These are phyloP conservation scores for Apiotrichum gracile DNA, from an alignment of 1,284 basidiomycete genomes.

Conservation along the genomic window DNA sequence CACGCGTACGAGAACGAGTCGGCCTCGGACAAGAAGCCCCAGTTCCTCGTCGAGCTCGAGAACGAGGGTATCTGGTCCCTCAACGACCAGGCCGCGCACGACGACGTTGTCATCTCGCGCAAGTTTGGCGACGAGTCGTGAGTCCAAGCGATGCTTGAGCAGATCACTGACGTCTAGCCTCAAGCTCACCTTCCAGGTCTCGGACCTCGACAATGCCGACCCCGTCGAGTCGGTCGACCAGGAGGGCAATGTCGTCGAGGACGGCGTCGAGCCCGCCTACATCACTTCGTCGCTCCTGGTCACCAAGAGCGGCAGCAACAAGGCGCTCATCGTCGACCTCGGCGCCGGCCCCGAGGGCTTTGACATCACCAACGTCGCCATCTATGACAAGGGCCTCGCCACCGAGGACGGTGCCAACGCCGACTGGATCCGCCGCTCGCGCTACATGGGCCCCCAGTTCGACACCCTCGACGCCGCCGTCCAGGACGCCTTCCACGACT, in stretches of 20 bases:
- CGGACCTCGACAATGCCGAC: constrained; percentile 38
- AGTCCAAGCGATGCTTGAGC: constrained; percentile 34
- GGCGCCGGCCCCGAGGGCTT: constrained; percentile 78
- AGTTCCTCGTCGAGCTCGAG: constrained; percentile 73
- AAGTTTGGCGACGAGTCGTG: constrained; percentile 89
- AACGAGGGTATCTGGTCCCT: constrained; percentile 76
- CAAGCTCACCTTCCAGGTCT: constrained; percentile 47
- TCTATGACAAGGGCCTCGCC: constrained; percentile 75
- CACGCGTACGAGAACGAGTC: constrained; percentile 74
- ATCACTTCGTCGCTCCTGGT: constrained; percentile 57
- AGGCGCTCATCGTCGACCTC: constrained; percentile 72
- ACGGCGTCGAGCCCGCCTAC: constrained; percentile 61
- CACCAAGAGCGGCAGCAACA: constrained; percentile 59
- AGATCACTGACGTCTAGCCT: constrained; percentile 21
- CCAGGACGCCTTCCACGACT: constrained; percentile 80
- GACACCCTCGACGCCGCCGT: constrained; percentile 81
- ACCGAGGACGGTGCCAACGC: constrained; percentile 77
- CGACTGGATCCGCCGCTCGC: constrained; percentile 84
- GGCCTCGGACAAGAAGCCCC: constrained; percentile 57
- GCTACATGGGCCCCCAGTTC: constrained; percentile 89
- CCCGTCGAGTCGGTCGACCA: constrained; percentile 15
- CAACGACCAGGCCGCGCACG: constrained; percentile 64
- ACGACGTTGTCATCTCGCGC: constrained; percentile 75
- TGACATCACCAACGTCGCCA: constrained; percentile 74
- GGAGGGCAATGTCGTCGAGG: constrained; percentile 19